Base-by-base conservation (phyloP, 2,329 filamentous ascomycete species). In the Bretziella fagacearum region DNA sequence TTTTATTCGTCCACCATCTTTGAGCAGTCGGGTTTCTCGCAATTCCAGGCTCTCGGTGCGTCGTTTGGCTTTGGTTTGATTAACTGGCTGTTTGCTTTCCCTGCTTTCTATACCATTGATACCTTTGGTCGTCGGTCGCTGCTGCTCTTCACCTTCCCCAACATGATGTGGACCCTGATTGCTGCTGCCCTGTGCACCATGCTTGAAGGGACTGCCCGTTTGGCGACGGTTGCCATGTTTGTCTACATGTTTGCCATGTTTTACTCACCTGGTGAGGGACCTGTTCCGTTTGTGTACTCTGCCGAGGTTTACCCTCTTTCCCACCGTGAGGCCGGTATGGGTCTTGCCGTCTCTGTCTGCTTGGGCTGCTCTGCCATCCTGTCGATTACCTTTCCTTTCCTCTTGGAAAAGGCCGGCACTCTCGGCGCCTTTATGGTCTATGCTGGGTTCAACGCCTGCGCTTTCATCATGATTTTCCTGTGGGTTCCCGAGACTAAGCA, bases 81-180 rank as follows among this genome's bases (percentile, higher is more conserved):
- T 52, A 78, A 77, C 54, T 80, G 79, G 58, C 46, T 79, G 15
- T 80, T 79, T 51, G 74, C 77, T n/a, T 76, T 72, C 60, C 77
- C 76, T 0, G 76, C 77, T 2, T 63, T 80, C 50, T 77, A 69
- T 65, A 79, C 76, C 2, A 80, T 81, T 45, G 77, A 81, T 54
- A 79, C 74, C 0, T 79, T 72, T 54, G 77, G 77, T 6, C 73
- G 77, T 18, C 69, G 77, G 18, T 65, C 69, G 17, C 62, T 81
- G 10, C 64, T 80, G 4, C 62, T 81, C 3, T 74, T 77, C 54
- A 81, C 77, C 3, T 80, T 81, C 56, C 77, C 77, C 1, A 69
- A 77, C 52, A 79, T 80, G 75, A 68, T 51, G 48, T 76, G 73
- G 67, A 73, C 73, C 18, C 62, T 74, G 29, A 64, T 73, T 20